Base-by-base conservation (phyloP, 2,329 filamentous ascomycete species). In the Botrytis fragariae region DNA sequence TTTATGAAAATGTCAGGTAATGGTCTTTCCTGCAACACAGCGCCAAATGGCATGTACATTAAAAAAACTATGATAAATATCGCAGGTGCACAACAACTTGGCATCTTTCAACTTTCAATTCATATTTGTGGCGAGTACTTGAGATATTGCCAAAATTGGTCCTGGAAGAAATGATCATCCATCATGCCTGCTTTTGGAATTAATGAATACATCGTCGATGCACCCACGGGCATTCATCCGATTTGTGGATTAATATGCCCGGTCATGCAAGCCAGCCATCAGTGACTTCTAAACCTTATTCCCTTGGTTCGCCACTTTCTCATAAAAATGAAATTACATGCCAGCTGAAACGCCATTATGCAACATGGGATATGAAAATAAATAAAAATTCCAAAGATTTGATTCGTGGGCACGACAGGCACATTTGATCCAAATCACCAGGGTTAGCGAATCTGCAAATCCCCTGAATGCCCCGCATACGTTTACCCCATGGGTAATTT, bases 241-340 rank as follows among this genome's bases (percentile, higher is more conserved):
- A 59, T 59, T 59, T 69, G 67, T 60, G 67, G 51, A 60, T 69
- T 29, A 59, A 69, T 32, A 0, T 42, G 16, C 51, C 25, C n/a
- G n/a, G 3, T 29, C 16, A 62, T 62, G 32, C 32, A 60, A 20
- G 32, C 20, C 4, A 20, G 57, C 29, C 20, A 20, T 57, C 51
- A 57, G n/a, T 57, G n/a, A 4, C 7, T 6, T 29, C 7, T n/a
- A 57, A 29, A 18, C n/a, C 8, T 32, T 29, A 29, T 57, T 57
- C 51, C 51, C 57, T 25, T 60, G 57, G 20, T 60, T 37, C 57
- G 20, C 59, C 18, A 12, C 57, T 22, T 22, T 35, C 18, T 29
- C 29, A 22, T 29, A 18, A 14, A 29, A 54, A 18, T 29, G 14
- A 54, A 54, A 54, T 29, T 29, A 18, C 3, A 54, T 29, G n/a